Conservation (phyloP, 768 basidiomycete genomes). For the Boletus sensibilis region DNA sequence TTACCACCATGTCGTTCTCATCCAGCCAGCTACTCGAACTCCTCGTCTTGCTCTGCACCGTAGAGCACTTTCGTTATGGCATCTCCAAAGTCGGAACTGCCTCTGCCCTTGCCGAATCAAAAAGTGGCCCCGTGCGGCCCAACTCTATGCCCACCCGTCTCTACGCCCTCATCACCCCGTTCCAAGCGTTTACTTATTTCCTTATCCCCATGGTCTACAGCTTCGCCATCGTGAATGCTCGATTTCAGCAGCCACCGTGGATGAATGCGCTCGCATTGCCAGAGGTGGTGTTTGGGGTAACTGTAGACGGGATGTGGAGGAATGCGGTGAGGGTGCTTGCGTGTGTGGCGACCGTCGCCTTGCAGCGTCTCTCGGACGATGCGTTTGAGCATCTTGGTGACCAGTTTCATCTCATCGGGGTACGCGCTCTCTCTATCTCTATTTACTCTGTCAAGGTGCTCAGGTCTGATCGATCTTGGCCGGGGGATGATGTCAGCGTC, state of each 20-base stretch:
- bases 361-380: background rate
- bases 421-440: background rate
- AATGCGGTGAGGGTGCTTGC: background rate
- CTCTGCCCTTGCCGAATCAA: background rate
- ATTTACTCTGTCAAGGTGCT: too few relatives aligned
- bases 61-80: background rate
- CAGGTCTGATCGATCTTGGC: background rate
- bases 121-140: slow-evolving; percentile 4
- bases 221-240: background rate
- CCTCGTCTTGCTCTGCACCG: background rate
- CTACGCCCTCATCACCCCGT: background rate
- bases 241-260: slow-evolving; percentile 7
- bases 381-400: slow-evolving; percentile 4
- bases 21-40: slow-evolving; percentile 4
- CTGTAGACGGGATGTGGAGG: background rate
- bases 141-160: slow-evolving; percentile 2
- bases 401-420: slow-evolving; percentile 9
- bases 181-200: background rate
- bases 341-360: background rate
- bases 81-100: background rate
- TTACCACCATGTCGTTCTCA: slow-evolving; percentile 1
- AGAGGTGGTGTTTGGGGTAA: background rate
- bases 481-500: background rate
- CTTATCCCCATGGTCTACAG: background rate
- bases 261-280: slow-evolving; percentile 1